A percentile compares a stretch with the other conserved stretches of the same genome.
Conservation (phyloP, 345 rosid species). For the Geranium rotundifolium region DNA sequence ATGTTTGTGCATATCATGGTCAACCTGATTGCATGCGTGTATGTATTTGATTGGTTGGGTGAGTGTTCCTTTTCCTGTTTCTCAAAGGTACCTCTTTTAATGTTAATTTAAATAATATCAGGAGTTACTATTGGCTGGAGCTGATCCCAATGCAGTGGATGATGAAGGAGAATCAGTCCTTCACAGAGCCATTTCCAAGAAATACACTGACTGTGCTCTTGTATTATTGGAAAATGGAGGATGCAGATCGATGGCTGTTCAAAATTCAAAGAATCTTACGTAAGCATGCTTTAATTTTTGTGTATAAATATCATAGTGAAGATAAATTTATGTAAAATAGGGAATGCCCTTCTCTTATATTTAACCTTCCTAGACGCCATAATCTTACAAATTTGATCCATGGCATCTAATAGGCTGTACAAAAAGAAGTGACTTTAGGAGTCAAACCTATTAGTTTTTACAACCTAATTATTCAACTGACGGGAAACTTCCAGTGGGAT, state of each 20-base stretch:
- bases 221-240: constrained; percentile 88
- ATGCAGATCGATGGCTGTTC: constrained; percentile 68
- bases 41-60: constrained; percentile 24
- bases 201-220: constrained; percentile 85
- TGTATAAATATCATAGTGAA: not conserved
- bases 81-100: constrained; percentile 1
- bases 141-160: constrained; percentile 95
- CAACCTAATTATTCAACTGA: not conserved
- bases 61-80: constrained; percentile 1
- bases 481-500: not conserved
- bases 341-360: not conserved
- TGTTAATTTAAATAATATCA: constrained; percentile 18
- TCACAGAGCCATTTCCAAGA: constrained; percentile 81
- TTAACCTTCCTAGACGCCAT: not conserved
- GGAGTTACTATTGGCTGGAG: constrained; percentile 94
- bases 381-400: not conserved
- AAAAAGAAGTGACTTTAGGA: not conserved
- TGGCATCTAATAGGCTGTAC: not conserved
- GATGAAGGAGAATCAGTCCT: constrained; percentile 98
- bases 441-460: not conserved
- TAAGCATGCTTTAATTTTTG: constrained; percentile 23
- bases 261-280: constrained; percentile 74
- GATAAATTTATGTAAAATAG: not conserved
- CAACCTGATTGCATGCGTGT: constrained; percentile 99
- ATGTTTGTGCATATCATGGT: constrained; percentile 97